Conservation (phyloP, 225 moss, liverwort and hornwort species). For the Asterella californica region DNA sequence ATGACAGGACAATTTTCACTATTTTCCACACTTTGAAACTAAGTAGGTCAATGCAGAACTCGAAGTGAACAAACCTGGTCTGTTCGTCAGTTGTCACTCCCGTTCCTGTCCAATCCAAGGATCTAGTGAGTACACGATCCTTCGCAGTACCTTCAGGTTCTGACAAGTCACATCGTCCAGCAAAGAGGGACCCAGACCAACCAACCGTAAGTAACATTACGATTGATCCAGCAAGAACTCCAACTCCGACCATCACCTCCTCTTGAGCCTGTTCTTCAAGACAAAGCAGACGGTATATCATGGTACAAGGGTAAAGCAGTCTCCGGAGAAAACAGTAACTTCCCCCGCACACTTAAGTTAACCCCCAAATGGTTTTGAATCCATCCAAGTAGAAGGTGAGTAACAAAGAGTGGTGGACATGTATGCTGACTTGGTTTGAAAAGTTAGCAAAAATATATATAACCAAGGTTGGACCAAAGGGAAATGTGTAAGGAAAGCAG, state of each 20-base stretch:
- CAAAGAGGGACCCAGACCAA: constrained; percentile 82
- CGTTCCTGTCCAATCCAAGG: constrained; percentile 59
- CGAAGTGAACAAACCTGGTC: constrained; percentile 54
- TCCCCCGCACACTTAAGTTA: no score
- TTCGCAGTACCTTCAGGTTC: constrained; percentile 65
- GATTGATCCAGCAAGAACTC: constrained; percentile 96
- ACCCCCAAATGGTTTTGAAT: no score
- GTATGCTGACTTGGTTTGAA: no score
- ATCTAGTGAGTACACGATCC: constrained; percentile 69
- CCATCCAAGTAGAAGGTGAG: no score
- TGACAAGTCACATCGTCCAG: constrained; percentile 85
- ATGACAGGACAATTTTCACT: neutral
- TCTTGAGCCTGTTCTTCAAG: constrained; percentile 78
- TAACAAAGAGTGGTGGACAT: no score
- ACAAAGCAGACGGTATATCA: no score
- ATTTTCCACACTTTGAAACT: neutral
- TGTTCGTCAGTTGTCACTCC: constrained; percentile 98
- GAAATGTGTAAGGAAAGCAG: no score
- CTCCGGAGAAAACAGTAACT: no score
- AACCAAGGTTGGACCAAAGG: no score
- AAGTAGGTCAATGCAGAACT: neutral
- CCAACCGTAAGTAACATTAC: constrained; percentile 92
- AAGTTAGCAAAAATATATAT: no score
- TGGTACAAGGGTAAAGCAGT: no score
- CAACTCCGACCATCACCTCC: constrained; percentile 99